A percentile compares a stretch with the other conserved stretches of the same genome.
phyloP scores from a whole-genome alignment of 2,329 filamentous ascomycete genomes.

The Fonsecaea nubica region DNA sequence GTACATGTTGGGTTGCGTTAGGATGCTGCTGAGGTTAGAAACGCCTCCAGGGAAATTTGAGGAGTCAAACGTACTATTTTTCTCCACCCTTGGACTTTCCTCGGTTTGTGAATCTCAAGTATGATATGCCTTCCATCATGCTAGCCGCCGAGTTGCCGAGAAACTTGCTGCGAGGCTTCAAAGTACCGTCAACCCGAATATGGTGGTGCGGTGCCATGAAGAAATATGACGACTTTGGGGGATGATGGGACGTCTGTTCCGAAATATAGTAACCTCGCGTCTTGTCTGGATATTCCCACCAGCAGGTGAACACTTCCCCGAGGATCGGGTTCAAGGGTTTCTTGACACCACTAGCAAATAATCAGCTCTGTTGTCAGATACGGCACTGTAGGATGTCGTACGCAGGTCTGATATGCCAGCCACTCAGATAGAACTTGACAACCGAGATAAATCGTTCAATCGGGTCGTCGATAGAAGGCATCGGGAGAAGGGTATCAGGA shows the following conservation, averaged over 20 bases:
- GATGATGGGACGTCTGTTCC: conserved; percentile 97
- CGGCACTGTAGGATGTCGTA: conserved; percentile 57
- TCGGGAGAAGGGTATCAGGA: conserved; percentile 89
- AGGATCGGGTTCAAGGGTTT: conserved; percentile 97
- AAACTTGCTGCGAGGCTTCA: conserved; percentile 95
- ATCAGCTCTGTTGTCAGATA: conserved; percentile 30
- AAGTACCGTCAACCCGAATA: conserved; percentile 91
- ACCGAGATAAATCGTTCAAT: conserved; percentile 89
- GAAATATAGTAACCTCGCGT: conserved; percentile 94
- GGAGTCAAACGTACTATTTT: conserved; percentile 73
- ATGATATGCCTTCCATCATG: conserved; percentile 96
- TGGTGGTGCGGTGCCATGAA: conserved; percentile 95
- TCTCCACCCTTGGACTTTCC: conserved; percentile 73
- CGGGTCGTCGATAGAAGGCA: conserved; percentile 86
- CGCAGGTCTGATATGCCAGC: conserved; percentile 98
- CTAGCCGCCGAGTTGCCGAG: conserved; percentile 96
- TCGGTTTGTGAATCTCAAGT: conserved; percentile 80
- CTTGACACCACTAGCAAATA: conserved; percentile 78
- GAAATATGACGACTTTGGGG: conserved; percentile 98
- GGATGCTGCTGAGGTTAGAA: conserved; percentile 63
- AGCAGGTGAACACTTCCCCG: conserved; percentile 92
- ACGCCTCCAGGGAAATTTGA: neutral
- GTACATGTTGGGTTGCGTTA: conserved; percentile 99
- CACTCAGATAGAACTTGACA: conserved; percentile 96
- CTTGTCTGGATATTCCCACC: conserved; percentile 87